These are phyloP conservation scores for Gracilaria caudata DNA, from an alignment of 23 red algal species.

Conservation along the genomic window DNA sequence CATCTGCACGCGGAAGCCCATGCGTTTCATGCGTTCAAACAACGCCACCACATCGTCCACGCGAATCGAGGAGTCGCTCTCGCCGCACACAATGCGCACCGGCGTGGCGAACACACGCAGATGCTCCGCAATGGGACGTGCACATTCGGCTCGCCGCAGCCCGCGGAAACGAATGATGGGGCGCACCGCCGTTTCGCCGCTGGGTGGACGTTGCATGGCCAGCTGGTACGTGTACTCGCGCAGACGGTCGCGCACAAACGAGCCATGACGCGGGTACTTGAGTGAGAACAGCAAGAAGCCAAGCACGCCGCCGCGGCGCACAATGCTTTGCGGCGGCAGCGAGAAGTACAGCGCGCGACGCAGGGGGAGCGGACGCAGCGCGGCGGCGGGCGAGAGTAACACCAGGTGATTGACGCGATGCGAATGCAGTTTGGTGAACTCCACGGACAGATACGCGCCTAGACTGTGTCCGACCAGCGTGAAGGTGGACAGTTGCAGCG, in stretches of 20 bases:
- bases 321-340: constrained; percentile 81
- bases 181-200: constrained; percentile 75
- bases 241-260: constrained; percentile 63
- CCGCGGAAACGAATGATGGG: constrained; percentile 65
- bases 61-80: constrained; percentile 74
- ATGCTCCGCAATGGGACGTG: constrained; percentile 44
- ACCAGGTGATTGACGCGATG: constrained; percentile 66
- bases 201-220: constrained; percentile 66
- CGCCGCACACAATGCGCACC: constrained; percentile 78
- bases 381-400: constrained; percentile 88
- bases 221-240: constrained; percentile 85
- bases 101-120: constrained; percentile 46
- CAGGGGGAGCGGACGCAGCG: constrained; percentile 51
- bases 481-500: constrained; percentile 35
- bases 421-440: constrained; percentile 55
- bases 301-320: constrained; percentile 83
- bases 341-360: constrained; percentile 86
- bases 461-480: constrained; percentile 83
- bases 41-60: constrained; percentile 70
- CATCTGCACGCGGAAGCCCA: constrained; percentile 38
- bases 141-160: constrained; percentile 37
- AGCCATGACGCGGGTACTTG: constrained; percentile 68
- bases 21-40: constrained; percentile 54
- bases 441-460: constrained; percentile 85
- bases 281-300: constrained; percentile 80